Percentiles rank a stretch among this genome's conserved stretches.
Conservation (phyloP, 306 rosid species). For the Castanea sativa region DNA sequence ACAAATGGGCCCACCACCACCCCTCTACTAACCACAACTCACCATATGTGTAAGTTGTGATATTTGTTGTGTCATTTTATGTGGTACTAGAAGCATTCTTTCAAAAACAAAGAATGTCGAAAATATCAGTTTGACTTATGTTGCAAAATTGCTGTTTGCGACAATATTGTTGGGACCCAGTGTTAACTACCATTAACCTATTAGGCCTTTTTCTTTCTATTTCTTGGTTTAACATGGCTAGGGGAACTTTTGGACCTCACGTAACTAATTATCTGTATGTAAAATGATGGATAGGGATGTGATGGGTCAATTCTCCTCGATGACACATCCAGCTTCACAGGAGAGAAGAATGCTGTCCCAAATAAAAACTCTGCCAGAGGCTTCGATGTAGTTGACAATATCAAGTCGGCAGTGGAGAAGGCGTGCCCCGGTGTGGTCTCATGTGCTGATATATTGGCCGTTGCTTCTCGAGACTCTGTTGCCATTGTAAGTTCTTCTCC, state of each 20-base stretch:
- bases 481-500: slow-evolving; percentile 26
- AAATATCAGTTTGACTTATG: too few species aligned
- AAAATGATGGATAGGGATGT: slow-evolving; percentile 55
- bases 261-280: background rate
- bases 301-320: slow-evolving; percentile 87
- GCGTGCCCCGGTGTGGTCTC: slow-evolving; percentile 75
- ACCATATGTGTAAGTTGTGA: too few species aligned
- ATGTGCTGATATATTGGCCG: slow-evolving; percentile 78
- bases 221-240: background rate
- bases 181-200: too few species aligned
- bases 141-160: too few species aligned
- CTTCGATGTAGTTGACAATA: slow-evolving; percentile 66
- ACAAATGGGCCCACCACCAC: too few species aligned
- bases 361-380: slow-evolving; percentile 77
- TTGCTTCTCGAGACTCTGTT: slow-evolving; percentile 75
- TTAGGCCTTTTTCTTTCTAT: too few species aligned
- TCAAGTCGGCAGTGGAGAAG: slow-evolving; percentile 67
- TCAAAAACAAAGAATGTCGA: too few species aligned
- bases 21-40: too few species aligned
- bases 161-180: too few species aligned
- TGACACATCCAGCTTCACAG: slow-evolving; percentile 61
- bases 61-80: too few species aligned
- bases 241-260: too few species aligned
- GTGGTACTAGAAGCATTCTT: too few species aligned
- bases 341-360: slow-evolving; percentile 76